Conservation (phyloP, 192 early-diverging fungal species). For the Fimicolochytrium jonesii region DNA sequence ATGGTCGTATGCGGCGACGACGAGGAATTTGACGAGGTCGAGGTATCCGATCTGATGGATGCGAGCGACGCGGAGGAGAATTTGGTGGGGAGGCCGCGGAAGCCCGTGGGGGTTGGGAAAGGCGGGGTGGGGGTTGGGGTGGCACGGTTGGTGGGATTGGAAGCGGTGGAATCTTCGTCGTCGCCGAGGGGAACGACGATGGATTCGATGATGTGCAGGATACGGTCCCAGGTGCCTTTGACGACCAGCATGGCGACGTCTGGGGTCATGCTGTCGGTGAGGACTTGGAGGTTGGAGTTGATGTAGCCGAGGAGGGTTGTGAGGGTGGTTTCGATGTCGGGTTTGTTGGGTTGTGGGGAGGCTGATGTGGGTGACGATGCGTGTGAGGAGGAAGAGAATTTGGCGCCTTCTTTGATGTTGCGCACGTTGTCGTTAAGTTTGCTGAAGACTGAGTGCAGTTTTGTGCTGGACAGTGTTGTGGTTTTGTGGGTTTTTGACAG, state of each 20-base stretch:
- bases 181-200: slow-evolving; percentile 27
- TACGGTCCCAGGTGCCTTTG: slow-evolving; percentile 22
- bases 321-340: slow-evolving; percentile 23
- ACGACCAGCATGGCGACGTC: slow-evolving; percentile 21
- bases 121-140: too few species aligned
- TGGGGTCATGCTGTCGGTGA: slow-evolving; percentile 21
- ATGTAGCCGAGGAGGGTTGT: slow-evolving; percentile 22
- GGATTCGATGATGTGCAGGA: slow-evolving; percentile 16
- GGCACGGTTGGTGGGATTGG: neutral
- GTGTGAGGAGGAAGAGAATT: neutral
- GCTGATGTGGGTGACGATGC: neutral
- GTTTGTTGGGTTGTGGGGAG: neutral
- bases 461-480: neutral
- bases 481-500: slow-evolving; percentile 23
- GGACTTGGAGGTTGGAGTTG: slow-evolving; percentile 34
- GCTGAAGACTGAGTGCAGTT: slow-evolving; percentile 13
- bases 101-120: too few species aligned
- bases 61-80: too few species aligned
- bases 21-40: neutral
- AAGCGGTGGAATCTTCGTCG: slow-evolving; percentile 10
- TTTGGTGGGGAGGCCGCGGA: too few species aligned
- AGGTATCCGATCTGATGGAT: too few species aligned
- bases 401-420: too few species aligned
- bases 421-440: slow-evolving; percentile 15
- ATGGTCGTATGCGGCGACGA: neutral